phyloP scores from a whole-genome alignment of 139 green algal species.

The Asterochloris sp. region DNA sequence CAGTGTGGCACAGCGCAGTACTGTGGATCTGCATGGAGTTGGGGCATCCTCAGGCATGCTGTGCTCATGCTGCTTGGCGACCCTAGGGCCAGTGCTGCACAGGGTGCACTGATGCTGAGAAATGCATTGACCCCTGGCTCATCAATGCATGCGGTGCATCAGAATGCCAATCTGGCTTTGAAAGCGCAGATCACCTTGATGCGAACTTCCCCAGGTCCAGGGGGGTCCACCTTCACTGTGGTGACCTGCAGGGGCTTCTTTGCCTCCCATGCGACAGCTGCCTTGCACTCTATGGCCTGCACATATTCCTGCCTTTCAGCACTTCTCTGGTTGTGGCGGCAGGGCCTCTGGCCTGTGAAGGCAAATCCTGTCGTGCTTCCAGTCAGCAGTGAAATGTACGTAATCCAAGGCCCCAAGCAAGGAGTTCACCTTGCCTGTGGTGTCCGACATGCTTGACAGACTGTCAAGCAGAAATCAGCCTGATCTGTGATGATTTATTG shows the following conservation, averaged over 20 bases:
- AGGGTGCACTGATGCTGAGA: not conserved
- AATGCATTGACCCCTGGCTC: too few relatives aligned
- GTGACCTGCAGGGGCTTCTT: conserved; percentile 83
- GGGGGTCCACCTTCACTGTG: conserved; percentile 82
- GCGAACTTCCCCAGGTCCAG: conserved; percentile 85
- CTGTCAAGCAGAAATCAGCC: too few relatives aligned
- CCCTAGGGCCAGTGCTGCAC: not conserved
- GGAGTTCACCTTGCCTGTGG: too few relatives aligned
- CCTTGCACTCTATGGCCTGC: conserved; percentile 87
- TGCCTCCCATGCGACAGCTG: conserved; percentile 86
- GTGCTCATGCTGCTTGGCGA: not conserved
- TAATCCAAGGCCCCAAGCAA: too few relatives aligned
- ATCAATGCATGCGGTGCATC: not conserved
- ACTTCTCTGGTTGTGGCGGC: too few relatives aligned
- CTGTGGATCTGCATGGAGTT: conserved; percentile 49
- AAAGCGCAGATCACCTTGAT: conserved; percentile 47
- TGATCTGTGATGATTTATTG: too few relatives aligned
- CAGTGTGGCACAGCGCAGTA: conserved; percentile 96
- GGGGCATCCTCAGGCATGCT: not conserved
- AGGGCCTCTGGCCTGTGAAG: too few relatives aligned
- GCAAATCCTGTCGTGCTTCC: too few relatives aligned
- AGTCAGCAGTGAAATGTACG: too few relatives aligned
- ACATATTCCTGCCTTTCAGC: not conserved
- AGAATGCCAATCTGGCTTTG: not conserved
- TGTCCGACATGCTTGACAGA: too few relatives aligned